Percentiles rank a stretch among this genome's conserved stretches.
Conservation (phyloP, 2,329 filamentous ascomycete genomes). For the Ilyonectria destructans region DNA sequence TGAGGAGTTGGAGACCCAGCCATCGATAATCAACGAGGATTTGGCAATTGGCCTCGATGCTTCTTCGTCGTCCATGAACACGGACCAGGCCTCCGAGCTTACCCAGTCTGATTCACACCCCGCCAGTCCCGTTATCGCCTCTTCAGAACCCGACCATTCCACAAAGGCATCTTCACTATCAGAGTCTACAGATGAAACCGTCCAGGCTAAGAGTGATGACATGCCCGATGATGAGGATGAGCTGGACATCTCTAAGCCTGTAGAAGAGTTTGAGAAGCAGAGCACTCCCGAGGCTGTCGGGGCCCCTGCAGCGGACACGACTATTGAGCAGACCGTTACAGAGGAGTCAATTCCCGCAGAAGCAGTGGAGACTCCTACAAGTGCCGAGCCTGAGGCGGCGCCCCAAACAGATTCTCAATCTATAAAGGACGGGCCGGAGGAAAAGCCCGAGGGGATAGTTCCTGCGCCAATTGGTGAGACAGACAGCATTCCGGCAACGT, state of each 20-base stretch:
- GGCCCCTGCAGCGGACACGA: not conserved
- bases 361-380: constrained; percentile 3
- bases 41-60: constrained; percentile 70
- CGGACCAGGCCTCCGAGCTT: constrained; percentile 65
- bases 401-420: constrained; percentile 18
- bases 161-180: constrained; percentile 77
- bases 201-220: constrained; percentile 57
- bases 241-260: constrained; percentile 3
- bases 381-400: constrained; percentile 1
- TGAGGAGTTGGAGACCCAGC: constrained; percentile 47
- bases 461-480: constrained; percentile 40
- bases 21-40: constrained; percentile 65
- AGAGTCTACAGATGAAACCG: constrained; percentile 74
- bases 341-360: constrained; percentile 26
- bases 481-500: constrained; percentile 40
- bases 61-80: constrained; percentile 58
- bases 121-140: constrained; percentile 67
- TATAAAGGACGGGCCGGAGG: constrained; percentile 15
- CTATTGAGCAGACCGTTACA: constrained; percentile 2
- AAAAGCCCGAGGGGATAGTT: constrained; percentile 24
- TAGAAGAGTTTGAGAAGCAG: constrained; percentile 12
- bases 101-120: constrained; percentile 72
- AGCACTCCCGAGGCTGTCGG: constrained; percentile 21
- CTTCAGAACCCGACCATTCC: constrained; percentile 72
- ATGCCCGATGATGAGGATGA: constrained; percentile 37